Base-by-base conservation (phyloP, 75 land plant species). In the Pseudotsuga menziesii region DNA sequence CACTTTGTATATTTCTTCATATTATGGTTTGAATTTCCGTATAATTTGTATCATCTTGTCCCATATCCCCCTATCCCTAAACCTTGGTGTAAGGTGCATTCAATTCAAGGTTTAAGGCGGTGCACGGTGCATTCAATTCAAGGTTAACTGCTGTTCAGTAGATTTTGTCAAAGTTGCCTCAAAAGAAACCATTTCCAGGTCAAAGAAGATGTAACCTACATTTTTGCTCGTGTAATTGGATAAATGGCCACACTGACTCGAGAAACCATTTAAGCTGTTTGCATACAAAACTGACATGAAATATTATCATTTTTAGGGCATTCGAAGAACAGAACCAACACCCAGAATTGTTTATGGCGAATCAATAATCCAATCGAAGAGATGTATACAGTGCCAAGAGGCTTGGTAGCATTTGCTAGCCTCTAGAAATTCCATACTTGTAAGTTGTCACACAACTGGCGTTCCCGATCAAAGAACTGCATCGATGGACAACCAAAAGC, bases 381-480 rank as follows among this genome's bases (percentile, higher is more conserved):
- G 52, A n/a, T 69, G 52, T 41, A 69, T 44, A 69, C n/a, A 29
- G 17, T 64, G 39, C 20, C 72, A 36, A 36, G 54, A 8, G 25
- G 72, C 72, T 69, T 54, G 2, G 25, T 23, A 41, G 41, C 35
- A 69, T 41, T 20, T 41, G 48, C n/a, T 19, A 6, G 69, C 69
- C 41, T 64, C 41, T 64, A 64, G 22, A 69, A 20, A 44, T 36
- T 35, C 48, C 72, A 69, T 69, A 41, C 35, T 39, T 69, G 54
- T 48, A 48, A 48, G 54, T 48, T 9, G 12, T 69, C 48, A 20
- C 39, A 41, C 4, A n/a, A 69, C 54, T 22, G 41, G 41, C n/a
- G 32, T 16, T 69, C 54, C 72, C 39, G 72, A 41, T 69, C 72
- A 69, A 39, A n/a, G 23, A 39, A 69, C 72, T 69, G 72, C 72